Conservation (phyloP, 352 stramenopile species). For the Globisporangium acanthophoron region DNA sequence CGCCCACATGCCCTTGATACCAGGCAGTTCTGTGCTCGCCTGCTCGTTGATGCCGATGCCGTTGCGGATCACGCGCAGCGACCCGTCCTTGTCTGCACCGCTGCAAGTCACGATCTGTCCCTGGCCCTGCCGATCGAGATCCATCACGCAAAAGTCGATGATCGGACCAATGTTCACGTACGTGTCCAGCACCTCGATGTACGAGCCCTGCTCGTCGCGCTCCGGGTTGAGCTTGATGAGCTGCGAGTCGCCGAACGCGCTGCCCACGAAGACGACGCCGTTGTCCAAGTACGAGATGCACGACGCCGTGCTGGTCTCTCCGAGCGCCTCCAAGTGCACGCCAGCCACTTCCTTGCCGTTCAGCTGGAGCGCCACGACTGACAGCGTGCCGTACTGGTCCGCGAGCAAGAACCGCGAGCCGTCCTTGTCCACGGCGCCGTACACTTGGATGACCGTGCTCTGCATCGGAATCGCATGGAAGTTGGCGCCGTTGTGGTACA, state of each 20-base stretch:
- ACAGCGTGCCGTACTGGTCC: constrained; percentile 87
- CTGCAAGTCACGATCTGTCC: constrained; percentile 96
- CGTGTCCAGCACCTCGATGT: constrained; percentile 93
- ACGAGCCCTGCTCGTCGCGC: constrained; percentile 72
- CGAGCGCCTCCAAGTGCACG: constrained; percentile 92
- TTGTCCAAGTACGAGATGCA: constrained; percentile 93
- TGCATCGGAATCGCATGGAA: constrained; percentile 91
- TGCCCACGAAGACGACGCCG: constrained; percentile 94
- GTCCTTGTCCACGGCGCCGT: constrained; percentile 84
- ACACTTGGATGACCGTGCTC: constrained; percentile 87
- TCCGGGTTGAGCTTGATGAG: constrained; percentile 90
- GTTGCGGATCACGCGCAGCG: constrained; percentile 96
- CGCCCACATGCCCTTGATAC: constrained; percentile 98
- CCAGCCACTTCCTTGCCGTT: constrained; percentile 64
- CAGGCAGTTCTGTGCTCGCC: constrained; percentile 91
- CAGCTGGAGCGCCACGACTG: constrained; percentile 84
- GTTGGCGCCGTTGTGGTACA: constrained; percentile 87
- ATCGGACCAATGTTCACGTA: constrained; percentile 98
- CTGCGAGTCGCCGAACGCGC: constrained; percentile 93
- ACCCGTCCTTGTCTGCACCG: constrained; percentile 94
- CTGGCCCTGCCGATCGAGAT: constrained; percentile 92
- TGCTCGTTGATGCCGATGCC: constrained; percentile 98
- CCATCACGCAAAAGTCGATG: constrained; percentile 97
- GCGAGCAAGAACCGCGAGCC: constrained; percentile 86
- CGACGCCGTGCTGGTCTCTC: constrained; percentile 89